phyloP scores from a whole-genome alignment of 2,329 filamentous ascomycete species.

The Lachnellula cervina region DNA sequence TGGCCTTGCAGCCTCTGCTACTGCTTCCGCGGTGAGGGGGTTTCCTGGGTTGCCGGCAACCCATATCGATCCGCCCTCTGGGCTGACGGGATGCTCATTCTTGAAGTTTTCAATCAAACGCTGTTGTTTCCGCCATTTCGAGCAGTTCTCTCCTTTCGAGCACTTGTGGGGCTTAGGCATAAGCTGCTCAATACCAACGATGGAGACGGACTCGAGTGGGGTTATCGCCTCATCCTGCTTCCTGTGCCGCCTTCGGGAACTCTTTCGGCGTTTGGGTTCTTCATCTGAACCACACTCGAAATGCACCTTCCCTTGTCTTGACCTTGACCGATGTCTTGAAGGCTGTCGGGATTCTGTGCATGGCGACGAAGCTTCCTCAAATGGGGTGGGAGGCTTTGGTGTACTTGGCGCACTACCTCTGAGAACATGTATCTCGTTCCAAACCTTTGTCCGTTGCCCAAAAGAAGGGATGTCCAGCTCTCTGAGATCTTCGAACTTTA shows the following conservation, averaged over 20 bases:
- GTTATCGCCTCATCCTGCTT: slow-evolving; percentile 60
- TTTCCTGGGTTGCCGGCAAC: slow-evolving; percentile 77
- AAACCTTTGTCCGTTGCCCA: slow-evolving; percentile 72
- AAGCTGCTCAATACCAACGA: slow-evolving; percentile 86
- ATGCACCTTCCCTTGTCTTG: slow-evolving; percentile 11
- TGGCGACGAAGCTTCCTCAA: slow-evolving; percentile 50
- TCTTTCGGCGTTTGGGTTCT: slow-evolving; percentile 25
- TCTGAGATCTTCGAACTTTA: slow-evolving; percentile 84
- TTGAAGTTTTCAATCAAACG: slow-evolving; percentile 69
- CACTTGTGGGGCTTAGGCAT: slow-evolving; percentile 81
- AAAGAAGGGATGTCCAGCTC: slow-evolving; percentile 79
- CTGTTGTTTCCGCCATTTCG: slow-evolving; percentile 77
- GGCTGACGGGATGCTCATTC: slow-evolving; percentile 65
- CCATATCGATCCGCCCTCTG: slow-evolving; percentile 62
- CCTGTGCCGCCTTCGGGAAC: slow-evolving; percentile 22
- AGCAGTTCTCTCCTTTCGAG: slow-evolving; percentile 79
- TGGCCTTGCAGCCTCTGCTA: slow-evolving; percentile 47
- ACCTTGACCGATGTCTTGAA: slow-evolving; percentile 20
- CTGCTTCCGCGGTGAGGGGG: slow-evolving; percentile 55
- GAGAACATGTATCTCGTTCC: slow-evolving; percentile 72
- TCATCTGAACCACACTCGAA: slow-evolving; percentile 24
- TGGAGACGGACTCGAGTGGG: slow-evolving; percentile 79
- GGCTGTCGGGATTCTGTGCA: slow-evolving; percentile 20
- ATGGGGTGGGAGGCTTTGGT: slow-evolving; percentile 52
- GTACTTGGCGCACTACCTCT: slow-evolving; percentile 50